A percentile compares a stretch with the other conserved stretches of the same genome.
Conservation (phyloP, 2,329 filamentous ascomycete genomes). For the Westerdykella aurantiaca region DNA sequence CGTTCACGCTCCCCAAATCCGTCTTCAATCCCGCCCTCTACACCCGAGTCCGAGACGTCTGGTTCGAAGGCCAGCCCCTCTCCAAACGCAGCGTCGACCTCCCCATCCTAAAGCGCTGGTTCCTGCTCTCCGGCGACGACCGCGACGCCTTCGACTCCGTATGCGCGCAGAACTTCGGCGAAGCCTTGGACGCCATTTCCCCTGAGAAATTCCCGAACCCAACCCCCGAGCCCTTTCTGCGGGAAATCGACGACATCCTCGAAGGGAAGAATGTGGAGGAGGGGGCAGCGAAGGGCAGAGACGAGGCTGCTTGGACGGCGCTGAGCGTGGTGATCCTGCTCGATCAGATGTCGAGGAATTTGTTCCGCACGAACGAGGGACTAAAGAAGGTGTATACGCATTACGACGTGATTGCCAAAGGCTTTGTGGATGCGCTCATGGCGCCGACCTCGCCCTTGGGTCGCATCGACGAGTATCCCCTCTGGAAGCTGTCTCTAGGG, state of each 20-base stretch:
- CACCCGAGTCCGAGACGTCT: constrained; percentile 30
- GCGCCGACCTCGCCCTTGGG: constrained; percentile 13
- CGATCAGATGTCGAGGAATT: constrained; percentile 59
- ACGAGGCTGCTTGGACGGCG: constrained; percentile 30
- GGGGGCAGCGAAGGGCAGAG: constrained; percentile 1
- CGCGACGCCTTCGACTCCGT: constrained; percentile 33
- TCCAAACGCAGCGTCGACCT: constrained; percentile 18
- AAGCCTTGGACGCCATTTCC: constrained; percentile 35
- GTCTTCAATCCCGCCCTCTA: constrained; percentile 41
- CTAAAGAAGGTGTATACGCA: constrained; percentile 48
- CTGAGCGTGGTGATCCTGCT: constrained; percentile 53
- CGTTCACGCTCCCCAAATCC: constrained; percentile 32
- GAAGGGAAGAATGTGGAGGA: constrained; percentile 12
- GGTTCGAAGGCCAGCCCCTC: constrained; percentile 34
- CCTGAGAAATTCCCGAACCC: constrained; percentile 31
- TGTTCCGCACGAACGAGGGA: constrained; percentile 46
- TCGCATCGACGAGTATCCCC: constrained; percentile 26
- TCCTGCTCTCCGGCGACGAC: constrained; percentile 28
- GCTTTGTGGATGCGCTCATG: constrained; percentile 39
- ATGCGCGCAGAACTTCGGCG: constrained; percentile 30
- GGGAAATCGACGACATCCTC: constrained; percentile 22
- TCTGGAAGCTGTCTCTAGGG: constrained; percentile 25
- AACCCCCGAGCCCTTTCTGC: constrained; percentile 34
- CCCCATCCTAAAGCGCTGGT: constrained; percentile 35
- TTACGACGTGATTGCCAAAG: constrained; percentile 52